phyloP scores from a whole-genome alignment of 768 basidiomycete genomes.

The Paxillus rubicundulus region DNA sequence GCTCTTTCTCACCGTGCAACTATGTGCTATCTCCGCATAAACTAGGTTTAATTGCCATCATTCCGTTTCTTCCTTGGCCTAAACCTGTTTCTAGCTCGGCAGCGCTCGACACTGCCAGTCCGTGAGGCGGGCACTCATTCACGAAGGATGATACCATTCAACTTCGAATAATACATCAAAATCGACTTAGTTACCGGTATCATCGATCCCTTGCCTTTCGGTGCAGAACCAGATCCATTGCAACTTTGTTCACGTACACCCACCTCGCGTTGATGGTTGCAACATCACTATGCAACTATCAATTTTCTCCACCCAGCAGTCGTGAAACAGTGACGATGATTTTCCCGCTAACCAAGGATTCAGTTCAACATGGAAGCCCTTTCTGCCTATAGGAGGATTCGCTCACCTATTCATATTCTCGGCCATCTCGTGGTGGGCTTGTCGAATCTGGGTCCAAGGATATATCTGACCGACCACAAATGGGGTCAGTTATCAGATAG shows the following conservation, averaged over 20 bases:
- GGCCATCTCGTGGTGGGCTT: slow-evolving; percentile 84
- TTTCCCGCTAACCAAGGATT: slow-evolving; percentile 27
- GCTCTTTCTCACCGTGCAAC: neutral
- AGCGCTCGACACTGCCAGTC: neutral
- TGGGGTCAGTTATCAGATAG: neutral
- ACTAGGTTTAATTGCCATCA: neutral
- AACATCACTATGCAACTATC: neutral
- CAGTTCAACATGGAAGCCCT: neutral
- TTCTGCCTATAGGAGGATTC: slow-evolving; percentile 1
- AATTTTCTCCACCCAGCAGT: slow-evolving; percentile 11
- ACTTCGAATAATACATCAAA: neutral
- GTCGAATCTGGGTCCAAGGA: slow-evolving; percentile 74
- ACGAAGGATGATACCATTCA: neutral
- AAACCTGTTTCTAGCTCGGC: neutral
- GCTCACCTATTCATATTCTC: slow-evolving; percentile 56
- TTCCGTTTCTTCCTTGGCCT: neutral
- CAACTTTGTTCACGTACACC: neutral
- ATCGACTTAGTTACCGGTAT: neutral
- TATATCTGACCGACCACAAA: slow-evolving; percentile 52
- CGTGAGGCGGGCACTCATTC: too few relatives aligned
- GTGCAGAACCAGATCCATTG: neutral
- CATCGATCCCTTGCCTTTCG: neutral
- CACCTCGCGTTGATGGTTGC: neutral
- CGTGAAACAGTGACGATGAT: slow-evolving; percentile 29
- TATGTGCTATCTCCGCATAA: neutral